phyloP scores from a whole-genome alignment of 768 basidiomycete species.

The Hydnomerulius pinastri region DNA sequence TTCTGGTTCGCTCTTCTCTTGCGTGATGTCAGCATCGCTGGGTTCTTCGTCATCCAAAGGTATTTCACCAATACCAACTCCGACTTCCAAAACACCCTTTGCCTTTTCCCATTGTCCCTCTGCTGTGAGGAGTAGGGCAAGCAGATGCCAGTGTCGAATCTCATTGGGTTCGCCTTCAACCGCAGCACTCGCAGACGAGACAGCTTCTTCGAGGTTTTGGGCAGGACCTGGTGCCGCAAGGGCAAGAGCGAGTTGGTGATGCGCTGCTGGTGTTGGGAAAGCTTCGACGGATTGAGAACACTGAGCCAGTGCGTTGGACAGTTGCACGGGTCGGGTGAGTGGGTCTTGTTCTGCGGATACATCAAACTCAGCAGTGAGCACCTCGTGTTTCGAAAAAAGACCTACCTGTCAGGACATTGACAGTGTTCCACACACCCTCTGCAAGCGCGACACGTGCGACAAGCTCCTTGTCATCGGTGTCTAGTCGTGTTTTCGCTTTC shows the following conservation, averaged over 20 bases:
- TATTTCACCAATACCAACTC: slow-evolving; percentile 58
- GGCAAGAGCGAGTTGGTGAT: slow-evolving; percentile 83
- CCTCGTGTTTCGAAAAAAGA: background rate
- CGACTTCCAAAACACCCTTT: slow-evolving; percentile 74
- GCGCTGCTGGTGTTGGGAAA: slow-evolving; percentile 54
- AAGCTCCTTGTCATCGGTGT: slow-evolving; percentile 49
- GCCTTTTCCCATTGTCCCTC: slow-evolving; percentile 81
- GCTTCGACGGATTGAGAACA: slow-evolving; percentile 50
- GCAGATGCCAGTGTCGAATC: slow-evolving; percentile 86
- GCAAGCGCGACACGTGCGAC: slow-evolving; percentile 63
- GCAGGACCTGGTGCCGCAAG: slow-evolving; percentile 62
- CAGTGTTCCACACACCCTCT: slow-evolving; percentile 71
- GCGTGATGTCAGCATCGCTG: slow-evolving; percentile 23
- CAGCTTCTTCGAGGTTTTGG: slow-evolving; percentile 68
- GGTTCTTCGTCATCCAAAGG: slow-evolving; percentile 35
- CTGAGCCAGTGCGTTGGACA: slow-evolving; percentile 56
- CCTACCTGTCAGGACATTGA: slow-evolving; percentile 71
- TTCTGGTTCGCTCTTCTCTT: slow-evolving; percentile 12
- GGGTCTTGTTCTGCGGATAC: slow-evolving; percentile 60
- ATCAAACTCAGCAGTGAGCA: background rate
- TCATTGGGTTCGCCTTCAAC: slow-evolving; percentile 67
- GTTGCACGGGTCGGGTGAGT: slow-evolving; percentile 55
- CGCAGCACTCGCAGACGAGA: slow-evolving; percentile 65
- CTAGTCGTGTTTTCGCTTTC: slow-evolving; percentile 58
- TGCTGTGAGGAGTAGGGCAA: slow-evolving; percentile 80